These are phyloP conservation scores for Penicillium sp. DNA, from an alignment of 2,329 filamentous ascomycete species.

Conservation along the genomic window DNA sequence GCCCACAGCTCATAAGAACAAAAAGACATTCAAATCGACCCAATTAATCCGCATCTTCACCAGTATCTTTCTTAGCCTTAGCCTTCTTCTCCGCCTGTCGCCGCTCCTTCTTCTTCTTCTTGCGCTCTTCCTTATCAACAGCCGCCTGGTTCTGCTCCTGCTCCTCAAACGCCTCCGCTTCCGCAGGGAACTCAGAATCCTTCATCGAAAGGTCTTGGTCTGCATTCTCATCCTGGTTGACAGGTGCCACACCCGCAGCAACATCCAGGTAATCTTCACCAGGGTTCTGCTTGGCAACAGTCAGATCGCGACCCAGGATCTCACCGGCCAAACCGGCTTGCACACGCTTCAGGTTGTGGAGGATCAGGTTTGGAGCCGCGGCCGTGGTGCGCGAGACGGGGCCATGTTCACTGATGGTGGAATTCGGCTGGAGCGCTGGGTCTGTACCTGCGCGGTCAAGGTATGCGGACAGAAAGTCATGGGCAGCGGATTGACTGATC, in stretches of 20 bases:
- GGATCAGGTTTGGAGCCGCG: slow-evolving; percentile 38
- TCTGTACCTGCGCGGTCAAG: slow-evolving; percentile 40
- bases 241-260: slow-evolving; percentile 28
- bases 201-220: slow-evolving; percentile 41
- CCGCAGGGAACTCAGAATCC: slow-evolving; percentile 37
- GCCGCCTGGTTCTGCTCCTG: slow-evolving; percentile 39
- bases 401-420: slow-evolving; percentile 41
- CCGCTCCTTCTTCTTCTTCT: slow-evolving; percentile 52
- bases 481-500: slow-evolving; percentile 37
- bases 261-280: slow-evolving; percentile 37
- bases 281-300: slow-evolving; percentile 33
- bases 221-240: slow-evolving; percentile 35
- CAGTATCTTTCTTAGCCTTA: slow-evolving; percentile 27
- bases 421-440: slow-evolving; percentile 41
- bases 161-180: slow-evolving; percentile 34
- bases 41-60: slow-evolving; percentile 22
- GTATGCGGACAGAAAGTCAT: slow-evolving; percentile 41
- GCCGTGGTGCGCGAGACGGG: slow-evolving; percentile 40
- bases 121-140: slow-evolving; percentile 50
- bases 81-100: slow-evolving; percentile 42
- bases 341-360: slow-evolving; percentile 44
- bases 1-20: slow-evolving; percentile 17
- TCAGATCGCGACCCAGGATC: slow-evolving; percentile 38
- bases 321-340: slow-evolving; percentile 42
- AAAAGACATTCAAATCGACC: slow-evolving; percentile 4